These are phyloP conservation scores for Fusarium pseudocircinatum DNA, from an alignment of 2,329 filamentous ascomycete genomes.

Conservation along the genomic window DNA sequence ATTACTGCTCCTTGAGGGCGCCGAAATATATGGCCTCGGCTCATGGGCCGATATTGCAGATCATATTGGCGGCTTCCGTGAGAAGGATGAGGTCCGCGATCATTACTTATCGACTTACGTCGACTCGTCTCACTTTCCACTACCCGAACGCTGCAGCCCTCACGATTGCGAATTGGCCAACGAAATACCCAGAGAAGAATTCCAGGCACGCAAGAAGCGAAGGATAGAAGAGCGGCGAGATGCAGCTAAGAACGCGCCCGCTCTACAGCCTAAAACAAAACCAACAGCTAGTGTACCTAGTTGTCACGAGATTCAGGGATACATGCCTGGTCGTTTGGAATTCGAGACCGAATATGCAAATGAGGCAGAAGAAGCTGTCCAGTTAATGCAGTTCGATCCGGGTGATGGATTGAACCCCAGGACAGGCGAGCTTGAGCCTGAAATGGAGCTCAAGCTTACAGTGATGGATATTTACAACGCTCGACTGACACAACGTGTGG, in stretches of 20 bases:
- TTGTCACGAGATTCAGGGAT: slow-evolving; percentile 97
- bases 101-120: slow-evolving; percentile 93
- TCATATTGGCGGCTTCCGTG: slow-evolving; percentile 94
- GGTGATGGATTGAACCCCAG: slow-evolving; percentile 89
- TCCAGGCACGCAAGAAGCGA: slow-evolving; percentile 90
- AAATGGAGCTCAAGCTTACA: slow-evolving; percentile 96
- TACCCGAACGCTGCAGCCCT: slow-evolving; percentile 87
- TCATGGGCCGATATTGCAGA: slow-evolving; percentile 99
- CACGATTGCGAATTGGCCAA: slow-evolving; percentile 81
- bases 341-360: slow-evolving; percentile 99
- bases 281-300: slow-evolving; percentile 94
- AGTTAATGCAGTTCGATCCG: slow-evolving; percentile 98
- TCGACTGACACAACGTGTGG: slow-evolving; percentile 86
- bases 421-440: slow-evolving; percentile 88
- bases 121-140: slow-evolving; percentile 82
- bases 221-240: slow-evolving; percentile 93
- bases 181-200: slow-evolving; percentile 87
- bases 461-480: slow-evolving; percentile 99
- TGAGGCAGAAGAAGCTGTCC: slow-evolving; percentile 96
- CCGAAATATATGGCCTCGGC: slow-evolving; percentile 93
- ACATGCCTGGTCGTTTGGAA: slow-evolving; percentile 96
- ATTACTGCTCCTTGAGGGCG: slow-evolving; percentile 89
- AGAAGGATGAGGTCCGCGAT: slow-evolving; percentile 94
- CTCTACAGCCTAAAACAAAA: slow-evolving; percentile 90
- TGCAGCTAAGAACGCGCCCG: slow-evolving; percentile 82